Conservation (phyloP, 371 early-diverging fungal species). For the Mucor racemosus region DNA sequence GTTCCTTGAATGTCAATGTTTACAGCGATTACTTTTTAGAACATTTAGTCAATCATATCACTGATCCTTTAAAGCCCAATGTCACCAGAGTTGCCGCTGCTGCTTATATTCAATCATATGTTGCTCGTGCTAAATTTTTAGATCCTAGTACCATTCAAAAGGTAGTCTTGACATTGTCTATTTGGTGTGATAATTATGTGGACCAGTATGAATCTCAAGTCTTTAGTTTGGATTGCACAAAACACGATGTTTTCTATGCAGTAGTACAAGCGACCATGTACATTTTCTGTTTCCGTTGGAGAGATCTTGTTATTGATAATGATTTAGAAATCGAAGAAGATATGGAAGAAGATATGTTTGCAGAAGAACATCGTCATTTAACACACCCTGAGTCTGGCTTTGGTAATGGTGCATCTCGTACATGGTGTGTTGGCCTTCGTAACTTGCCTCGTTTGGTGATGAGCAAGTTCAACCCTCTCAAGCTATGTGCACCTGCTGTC, state of each 20-base stretch:
- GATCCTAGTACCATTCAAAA: constrained; percentile 62
- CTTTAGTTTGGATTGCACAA: constrained; percentile 53
- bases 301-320: constrained; percentile 63
- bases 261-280: constrained; percentile 91
- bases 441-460: constrained; percentile 77
- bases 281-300: constrained; percentile 95
- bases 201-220: constrained; percentile 64
- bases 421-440: constrained; percentile 50
- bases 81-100: constrained; percentile 83
- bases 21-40: constrained; percentile 85
- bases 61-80: constrained; percentile 62
- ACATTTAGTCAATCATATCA: constrained; percentile 68
- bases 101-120: constrained; percentile 85
- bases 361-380: constrained; percentile 23
- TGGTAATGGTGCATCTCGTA: constrained; percentile 31
- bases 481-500: constrained; percentile 79
- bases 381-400: constrained; percentile 26
- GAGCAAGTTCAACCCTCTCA: constrained; percentile 86
- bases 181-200: constrained; percentile 72
- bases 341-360: constrained; percentile 22
- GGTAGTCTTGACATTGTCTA: constrained; percentile 67
- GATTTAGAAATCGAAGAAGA: constrained; percentile 33
- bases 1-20: constrained; percentile 62
- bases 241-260: constrained; percentile 83
- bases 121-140: constrained; percentile 88